phyloP scores from a whole-genome alignment of 768 basidiomycete species.

The Termitomyces sp. region DNA sequence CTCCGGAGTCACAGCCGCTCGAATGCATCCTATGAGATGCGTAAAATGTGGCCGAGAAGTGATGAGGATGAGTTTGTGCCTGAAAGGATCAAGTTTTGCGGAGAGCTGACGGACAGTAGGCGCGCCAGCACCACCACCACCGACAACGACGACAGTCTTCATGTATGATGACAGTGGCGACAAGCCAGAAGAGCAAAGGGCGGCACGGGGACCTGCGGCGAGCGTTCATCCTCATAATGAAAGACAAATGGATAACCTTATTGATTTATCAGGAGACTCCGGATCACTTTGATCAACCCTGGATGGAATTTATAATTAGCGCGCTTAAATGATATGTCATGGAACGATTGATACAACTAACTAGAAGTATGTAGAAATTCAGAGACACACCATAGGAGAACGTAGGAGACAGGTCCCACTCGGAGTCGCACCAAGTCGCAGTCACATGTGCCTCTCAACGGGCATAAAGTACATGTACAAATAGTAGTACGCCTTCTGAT shows the following conservation, averaged over 20 bases:
- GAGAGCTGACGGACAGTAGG: slow-evolving; percentile 45
- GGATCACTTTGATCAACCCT: too few relatives aligned
- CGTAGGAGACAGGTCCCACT: too few relatives aligned
- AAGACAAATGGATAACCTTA: background rate
- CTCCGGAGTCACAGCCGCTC: slow-evolving; percentile 45
- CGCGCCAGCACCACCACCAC: slow-evolving; percentile 58
- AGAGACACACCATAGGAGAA: too few relatives aligned
- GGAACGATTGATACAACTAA: too few relatives aligned
- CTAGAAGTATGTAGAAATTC: too few relatives aligned
- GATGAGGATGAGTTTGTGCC: slow-evolving; percentile 53
- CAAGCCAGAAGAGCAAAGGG: background rate
- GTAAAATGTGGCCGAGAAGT: slow-evolving; percentile 46
- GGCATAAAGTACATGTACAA: too few relatives aligned
- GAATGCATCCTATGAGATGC: slow-evolving; percentile 46
- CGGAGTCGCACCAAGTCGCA: too few relatives aligned
- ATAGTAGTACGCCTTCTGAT: too few relatives aligned
- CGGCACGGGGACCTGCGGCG: background rate
- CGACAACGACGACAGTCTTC: slow-evolving; percentile 35
- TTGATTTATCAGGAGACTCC: too few relatives aligned
- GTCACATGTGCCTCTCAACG: too few relatives aligned
- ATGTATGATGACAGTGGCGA: slow-evolving; percentile 5
- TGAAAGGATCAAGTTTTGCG: slow-evolving; percentile 39
- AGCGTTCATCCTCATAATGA: background rate
- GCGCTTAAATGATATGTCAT: too few relatives aligned
- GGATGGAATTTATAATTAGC: too few relatives aligned